phyloP scores from a whole-genome alignment of 2,329 filamentous ascomycete species.

The Colletotrichum falcatum region DNA sequence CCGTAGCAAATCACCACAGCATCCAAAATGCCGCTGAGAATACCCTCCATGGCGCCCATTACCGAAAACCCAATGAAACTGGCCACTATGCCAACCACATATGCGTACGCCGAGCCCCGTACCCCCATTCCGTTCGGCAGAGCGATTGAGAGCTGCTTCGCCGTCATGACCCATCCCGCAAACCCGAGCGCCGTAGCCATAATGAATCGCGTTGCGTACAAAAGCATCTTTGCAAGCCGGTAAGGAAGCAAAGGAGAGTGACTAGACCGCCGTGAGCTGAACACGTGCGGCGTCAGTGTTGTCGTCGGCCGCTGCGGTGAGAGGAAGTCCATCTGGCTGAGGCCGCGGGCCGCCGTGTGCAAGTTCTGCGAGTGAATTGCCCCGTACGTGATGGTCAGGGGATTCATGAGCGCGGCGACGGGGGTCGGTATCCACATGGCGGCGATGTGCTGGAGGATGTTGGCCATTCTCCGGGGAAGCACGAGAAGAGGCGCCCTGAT shows the following conservation, averaged over 20 bases:
- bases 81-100: constrained; percentile 91
- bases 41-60: constrained; percentile 89
- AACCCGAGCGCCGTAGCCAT: constrained; percentile 93
- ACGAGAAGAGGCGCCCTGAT: constrained; percentile 88
- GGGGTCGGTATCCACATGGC: constrained; percentile 88
- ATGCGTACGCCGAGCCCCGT: constrained; percentile 90
- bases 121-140: constrained; percentile 65
- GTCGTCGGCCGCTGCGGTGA: constrained; percentile 79
- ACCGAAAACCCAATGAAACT: constrained; percentile 96
- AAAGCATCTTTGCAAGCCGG: constrained; percentile 87
- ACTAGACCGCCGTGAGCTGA: constrained; percentile 49
- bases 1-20: constrained; percentile 94
- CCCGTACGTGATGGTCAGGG: constrained; percentile 90
- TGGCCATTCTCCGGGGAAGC: constrained; percentile 76
- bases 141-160: constrained; percentile 77
- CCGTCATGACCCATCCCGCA: constrained; percentile 95
- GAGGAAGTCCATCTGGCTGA: constrained; percentile 86
- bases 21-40: constrained; percentile 88
- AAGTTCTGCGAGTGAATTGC: constrained; percentile 93
- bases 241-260: constrained; percentile 77
- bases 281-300: constrained; percentile 70
- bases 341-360: constrained; percentile 78
- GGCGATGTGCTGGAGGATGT: constrained; percentile 77
- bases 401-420: constrained; percentile 88
- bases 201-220: constrained; percentile 90